A percentile compares a stretch with the other conserved stretches of the same genome.
phyloP scores from a whole-genome alignment of 148 eudicot genomes.

The Nepenthes mirabilis region DNA sequence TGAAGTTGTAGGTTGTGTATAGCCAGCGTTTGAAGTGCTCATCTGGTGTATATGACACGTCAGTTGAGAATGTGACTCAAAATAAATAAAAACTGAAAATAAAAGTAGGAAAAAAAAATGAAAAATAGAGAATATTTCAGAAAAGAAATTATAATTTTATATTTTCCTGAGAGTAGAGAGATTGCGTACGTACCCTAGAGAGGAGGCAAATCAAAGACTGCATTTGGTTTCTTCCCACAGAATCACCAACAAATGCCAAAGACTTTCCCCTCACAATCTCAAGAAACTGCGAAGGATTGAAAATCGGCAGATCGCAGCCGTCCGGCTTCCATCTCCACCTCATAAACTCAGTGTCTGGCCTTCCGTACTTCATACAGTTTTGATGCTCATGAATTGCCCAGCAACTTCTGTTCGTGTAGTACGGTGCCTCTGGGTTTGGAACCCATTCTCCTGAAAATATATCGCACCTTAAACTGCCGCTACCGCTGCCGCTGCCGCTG shows the following conservation, averaged over 20 bases:
- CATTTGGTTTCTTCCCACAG: constrained; percentile 1
- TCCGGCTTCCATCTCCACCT: constrained; percentile 10
- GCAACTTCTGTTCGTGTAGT: constrained; percentile 5
- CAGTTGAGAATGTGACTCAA: constrained; percentile 17
- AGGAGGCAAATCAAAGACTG: constrained; percentile 3
- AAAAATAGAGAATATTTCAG: too few species aligned
- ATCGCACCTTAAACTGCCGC: neutral
- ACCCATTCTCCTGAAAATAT: constrained; percentile 6
- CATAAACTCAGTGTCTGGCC: constrained; percentile 4
- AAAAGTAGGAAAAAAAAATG: too few species aligned
- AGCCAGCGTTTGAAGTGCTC: constrained; percentile 43
- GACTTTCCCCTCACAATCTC: constrained; percentile 4
- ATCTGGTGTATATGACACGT: constrained; percentile 33
- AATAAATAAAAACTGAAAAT: too few species aligned
- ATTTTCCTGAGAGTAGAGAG: too few species aligned
- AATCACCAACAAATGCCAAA: constrained; percentile 8
- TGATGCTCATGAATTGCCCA: constrained; percentile 3
- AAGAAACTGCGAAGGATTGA: constrained; percentile 1
- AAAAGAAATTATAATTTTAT: too few species aligned
- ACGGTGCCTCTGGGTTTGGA: constrained; percentile 1
- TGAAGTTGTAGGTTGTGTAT: constrained; percentile 40
- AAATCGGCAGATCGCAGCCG: neutral
- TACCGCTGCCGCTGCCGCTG: neutral
- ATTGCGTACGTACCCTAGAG: neutral
- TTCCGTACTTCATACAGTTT: constrained; percentile 7